phyloP scores from a whole-genome alignment of 2,329 filamentous ascomycete species.

The Domatiomyces globalis region DNA sequence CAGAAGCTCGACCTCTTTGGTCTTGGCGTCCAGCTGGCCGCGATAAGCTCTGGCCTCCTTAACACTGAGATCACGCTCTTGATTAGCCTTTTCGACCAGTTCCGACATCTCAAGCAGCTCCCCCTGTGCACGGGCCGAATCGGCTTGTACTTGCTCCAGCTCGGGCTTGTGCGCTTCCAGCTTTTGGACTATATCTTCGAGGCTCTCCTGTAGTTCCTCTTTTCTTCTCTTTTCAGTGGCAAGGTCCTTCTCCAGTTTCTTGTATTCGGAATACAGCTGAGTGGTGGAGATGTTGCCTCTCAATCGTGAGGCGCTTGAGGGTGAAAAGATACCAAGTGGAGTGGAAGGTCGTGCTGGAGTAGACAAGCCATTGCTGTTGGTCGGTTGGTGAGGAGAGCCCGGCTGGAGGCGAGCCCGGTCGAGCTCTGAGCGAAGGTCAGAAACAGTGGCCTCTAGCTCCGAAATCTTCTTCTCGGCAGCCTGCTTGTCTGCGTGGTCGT shows the following conservation, averaged over 20 bases:
- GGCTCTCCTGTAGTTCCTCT: conserved; percentile 57
- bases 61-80: conserved; percentile 63
- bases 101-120: conserved; percentile 75
- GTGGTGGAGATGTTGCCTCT: conserved; percentile 36
- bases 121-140: conserved; percentile 63
- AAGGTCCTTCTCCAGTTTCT: conserved; percentile 52
- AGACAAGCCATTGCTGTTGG: conserved; percentile 35
- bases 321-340: conserved; percentile 37
- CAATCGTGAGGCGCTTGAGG: conserved; percentile 36
- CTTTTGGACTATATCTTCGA: conserved; percentile 75
- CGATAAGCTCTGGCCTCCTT: conserved; percentile 69
- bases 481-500: conserved; percentile 46
- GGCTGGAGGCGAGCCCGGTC: conserved; percentile 32
- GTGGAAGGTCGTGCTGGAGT: conserved; percentile 39
- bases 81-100: conserved; percentile 66
- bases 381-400: conserved; percentile 39
- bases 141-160: conserved; percentile 67
- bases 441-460: conserved; percentile 50
- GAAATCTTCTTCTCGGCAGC: conserved; percentile 48
- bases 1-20: conserved; percentile 59
- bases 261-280: conserved; percentile 50
- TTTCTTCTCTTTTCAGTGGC: conserved; percentile 60
- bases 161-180: conserved; percentile 79
- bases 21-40: conserved; percentile 48
- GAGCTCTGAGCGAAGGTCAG: conserved; percentile 44